Percentiles rank a stretch among this genome's conserved stretches.
Conservation (phyloP, 345 rosid genomes). For the Acer saccharum region DNA sequence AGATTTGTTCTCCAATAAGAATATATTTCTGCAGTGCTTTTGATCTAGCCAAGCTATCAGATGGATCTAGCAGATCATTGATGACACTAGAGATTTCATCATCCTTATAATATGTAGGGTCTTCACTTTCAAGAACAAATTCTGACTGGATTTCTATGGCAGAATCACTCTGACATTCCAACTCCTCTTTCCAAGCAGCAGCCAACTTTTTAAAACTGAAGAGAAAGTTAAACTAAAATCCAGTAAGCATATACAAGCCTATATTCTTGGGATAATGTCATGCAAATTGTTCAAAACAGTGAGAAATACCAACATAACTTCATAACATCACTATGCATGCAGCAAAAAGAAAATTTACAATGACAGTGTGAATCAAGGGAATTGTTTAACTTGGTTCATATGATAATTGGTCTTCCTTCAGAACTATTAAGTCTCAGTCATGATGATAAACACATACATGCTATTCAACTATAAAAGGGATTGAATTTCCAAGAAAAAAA, state of each 20-base stretch:
- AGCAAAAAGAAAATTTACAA: background rate
- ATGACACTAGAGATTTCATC: slow-evolving; percentile 51
- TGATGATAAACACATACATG: too few species aligned
- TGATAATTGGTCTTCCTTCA: background rate
- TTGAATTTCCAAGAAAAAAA: too few species aligned
- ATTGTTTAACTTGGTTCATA: background rate
- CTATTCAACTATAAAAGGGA: too few species aligned
- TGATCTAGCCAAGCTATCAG: slow-evolving; percentile 44
- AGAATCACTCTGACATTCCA: slow-evolving; percentile 37
- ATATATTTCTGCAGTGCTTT: slow-evolving; percentile 60
- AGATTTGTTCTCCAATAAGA: slow-evolving; percentile 59
- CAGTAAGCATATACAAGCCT: background rate
- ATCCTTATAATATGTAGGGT: slow-evolving; percentile 40
- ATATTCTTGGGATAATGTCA: background rate
- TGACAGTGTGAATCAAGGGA: background rate
- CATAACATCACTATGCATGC: background rate
- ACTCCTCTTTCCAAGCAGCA: slow-evolving; percentile 58
- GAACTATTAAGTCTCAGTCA: background rate
- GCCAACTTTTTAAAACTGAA: slow-evolving; percentile 77
- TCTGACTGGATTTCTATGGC: slow-evolving; percentile 38
- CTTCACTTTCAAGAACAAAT: slow-evolving; percentile 42
- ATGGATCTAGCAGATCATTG: slow-evolving; percentile 62
- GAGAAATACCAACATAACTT: slow-evolving; percentile 1
- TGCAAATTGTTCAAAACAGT: background rate
- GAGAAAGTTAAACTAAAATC: slow-evolving; percentile 15